These are phyloP conservation scores for Boletus sp. DNA, from an alignment of 1,284 basidiomycete species.

Conservation along the genomic window DNA sequence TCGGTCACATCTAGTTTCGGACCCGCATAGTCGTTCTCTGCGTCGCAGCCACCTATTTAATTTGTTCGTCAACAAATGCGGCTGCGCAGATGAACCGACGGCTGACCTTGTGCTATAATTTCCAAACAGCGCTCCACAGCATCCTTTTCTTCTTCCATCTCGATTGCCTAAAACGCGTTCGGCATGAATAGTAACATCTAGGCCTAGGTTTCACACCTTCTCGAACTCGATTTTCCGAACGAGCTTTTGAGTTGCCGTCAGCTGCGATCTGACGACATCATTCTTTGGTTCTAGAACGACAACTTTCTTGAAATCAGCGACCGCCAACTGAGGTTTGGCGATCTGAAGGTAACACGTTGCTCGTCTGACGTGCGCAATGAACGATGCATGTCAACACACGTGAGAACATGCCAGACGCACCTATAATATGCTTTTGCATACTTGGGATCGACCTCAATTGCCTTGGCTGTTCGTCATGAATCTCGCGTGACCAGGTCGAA, in stretches of 20 bases:
- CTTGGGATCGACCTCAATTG: constrained; percentile 85
- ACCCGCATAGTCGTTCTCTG: constrained; percentile 69
- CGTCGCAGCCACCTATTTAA: constrained; percentile 63
- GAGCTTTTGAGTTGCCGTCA: constrained; percentile 89
- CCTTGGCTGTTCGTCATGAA: constrained; percentile 57
- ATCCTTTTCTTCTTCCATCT: constrained; percentile 82
- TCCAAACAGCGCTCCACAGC: constrained; percentile 70
- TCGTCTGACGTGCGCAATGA: constrained; percentile 51
- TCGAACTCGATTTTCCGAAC: constrained; percentile 85
- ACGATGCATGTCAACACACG: neutral
- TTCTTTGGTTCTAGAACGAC: constrained; percentile 89
- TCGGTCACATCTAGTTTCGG: constrained; percentile 57
- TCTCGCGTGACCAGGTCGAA: constrained; percentile 9
- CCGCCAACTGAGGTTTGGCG: constrained; percentile 79
- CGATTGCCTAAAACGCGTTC: constrained; percentile 68
- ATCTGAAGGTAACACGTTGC: constrained; percentile 92
- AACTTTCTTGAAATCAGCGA: constrained; percentile 86
- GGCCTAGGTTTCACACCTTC: constrained; percentile 52
- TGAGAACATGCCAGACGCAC: constrained; percentile 37
- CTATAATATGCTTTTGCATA: constrained; percentile 93
- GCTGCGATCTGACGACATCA: constrained; percentile 74
- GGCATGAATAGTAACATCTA: neutral
- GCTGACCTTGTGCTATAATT: constrained; percentile 81
- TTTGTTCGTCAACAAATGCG: constrained; percentile 1
- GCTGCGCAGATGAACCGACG: neutral